Conservation (phyloP, 306 rosid species). For the Betula pendula region DNA sequence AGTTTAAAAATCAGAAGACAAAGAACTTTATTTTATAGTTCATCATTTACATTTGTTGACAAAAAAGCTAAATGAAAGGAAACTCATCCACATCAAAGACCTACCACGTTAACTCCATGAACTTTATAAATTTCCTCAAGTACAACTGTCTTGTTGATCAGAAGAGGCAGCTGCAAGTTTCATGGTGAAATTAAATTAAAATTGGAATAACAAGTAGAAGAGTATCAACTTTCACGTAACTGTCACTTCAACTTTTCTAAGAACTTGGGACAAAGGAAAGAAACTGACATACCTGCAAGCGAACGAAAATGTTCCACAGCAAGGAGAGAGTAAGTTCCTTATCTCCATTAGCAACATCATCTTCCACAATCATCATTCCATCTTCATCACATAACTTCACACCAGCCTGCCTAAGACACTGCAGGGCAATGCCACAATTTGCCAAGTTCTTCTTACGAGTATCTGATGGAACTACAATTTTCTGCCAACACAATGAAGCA, state of each 20-base stretch:
- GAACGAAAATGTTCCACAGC: constrained; percentile 89
- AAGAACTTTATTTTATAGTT: background rate
- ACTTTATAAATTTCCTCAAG: constrained; percentile 71
- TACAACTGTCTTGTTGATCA: constrained; percentile 69
- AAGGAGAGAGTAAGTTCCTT: constrained; percentile 78
- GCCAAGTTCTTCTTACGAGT: constrained; percentile 68
- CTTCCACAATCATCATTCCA: constrained; percentile 57
- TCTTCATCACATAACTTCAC: constrained; percentile 71
- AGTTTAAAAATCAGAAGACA: background rate
- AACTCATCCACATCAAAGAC: constrained; percentile 21
- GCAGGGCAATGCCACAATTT: constrained; percentile 67
- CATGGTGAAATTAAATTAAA: constrained; percentile 16
- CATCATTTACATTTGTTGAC: background rate
- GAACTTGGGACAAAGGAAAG: constrained; percentile 17
- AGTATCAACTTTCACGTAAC: constrained; percentile 15
- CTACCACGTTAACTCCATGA: constrained; percentile 57
- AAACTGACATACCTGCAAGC: constrained; percentile 60
- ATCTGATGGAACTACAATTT: constrained; percentile 81
- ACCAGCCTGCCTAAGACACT: constrained; percentile 80
- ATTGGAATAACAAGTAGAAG: constrained; percentile 12
- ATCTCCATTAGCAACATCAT: constrained; percentile 75
- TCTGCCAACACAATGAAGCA: constrained; percentile 53
- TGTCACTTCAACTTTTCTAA: constrained; percentile 12
- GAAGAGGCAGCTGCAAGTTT: constrained; percentile 79
- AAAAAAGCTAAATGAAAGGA: constrained; percentile 15